These are phyloP conservation scores for Suillus alpinus DNA, from an alignment of 768 basidiomycete species.

Conservation along the genomic window DNA sequence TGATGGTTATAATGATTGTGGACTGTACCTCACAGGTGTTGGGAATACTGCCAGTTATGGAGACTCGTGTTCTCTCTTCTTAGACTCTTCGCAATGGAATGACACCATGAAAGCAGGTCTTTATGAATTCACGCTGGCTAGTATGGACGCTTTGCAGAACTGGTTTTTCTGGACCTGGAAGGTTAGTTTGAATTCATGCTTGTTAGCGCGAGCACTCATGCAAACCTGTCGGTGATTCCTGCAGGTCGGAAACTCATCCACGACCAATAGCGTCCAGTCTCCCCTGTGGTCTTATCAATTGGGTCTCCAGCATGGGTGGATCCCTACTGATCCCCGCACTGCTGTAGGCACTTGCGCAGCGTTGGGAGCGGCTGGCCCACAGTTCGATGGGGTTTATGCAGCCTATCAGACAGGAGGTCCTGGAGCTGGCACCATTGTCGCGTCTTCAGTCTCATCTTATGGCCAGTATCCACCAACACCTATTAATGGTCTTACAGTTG, in stretches of 20 bases:
- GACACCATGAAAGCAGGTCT: slow-evolving; percentile 50
- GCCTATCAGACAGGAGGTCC: slow-evolving; percentile 69
- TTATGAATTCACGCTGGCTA: slow-evolving; percentile 47
- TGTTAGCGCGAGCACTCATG: not conserved
- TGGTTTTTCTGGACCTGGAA: slow-evolving; percentile 86
- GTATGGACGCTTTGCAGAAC: slow-evolving; percentile 67
- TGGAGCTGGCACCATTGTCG: slow-evolving; percentile 48
- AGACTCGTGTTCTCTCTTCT: slow-evolving; percentile 40
- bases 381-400: slow-evolving; percentile 53
- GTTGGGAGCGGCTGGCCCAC: slow-evolving; percentile 41
- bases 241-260: slow-evolving; percentile 57
- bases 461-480: slow-evolving; percentile 53
- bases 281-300: slow-evolving; percentile 74
- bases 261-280: slow-evolving; percentile 42
- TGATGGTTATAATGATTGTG: slow-evolving; percentile 64
- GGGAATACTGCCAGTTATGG: slow-evolving; percentile 24
- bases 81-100: slow-evolving; percentile 53
- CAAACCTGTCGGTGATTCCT: not conserved
- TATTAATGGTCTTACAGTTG: slow-evolving; percentile 41
- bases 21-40: slow-evolving; percentile 43
- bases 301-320: slow-evolving; percentile 72
- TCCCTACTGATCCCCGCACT: slow-evolving; percentile 68
- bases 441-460: slow-evolving; percentile 39
- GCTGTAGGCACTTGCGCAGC: slow-evolving; percentile 64
- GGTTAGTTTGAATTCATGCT: slow-evolving; percentile 28